Conservation (phyloP, 345 rosid species). For the Streptanthus diversifolius region DNA sequence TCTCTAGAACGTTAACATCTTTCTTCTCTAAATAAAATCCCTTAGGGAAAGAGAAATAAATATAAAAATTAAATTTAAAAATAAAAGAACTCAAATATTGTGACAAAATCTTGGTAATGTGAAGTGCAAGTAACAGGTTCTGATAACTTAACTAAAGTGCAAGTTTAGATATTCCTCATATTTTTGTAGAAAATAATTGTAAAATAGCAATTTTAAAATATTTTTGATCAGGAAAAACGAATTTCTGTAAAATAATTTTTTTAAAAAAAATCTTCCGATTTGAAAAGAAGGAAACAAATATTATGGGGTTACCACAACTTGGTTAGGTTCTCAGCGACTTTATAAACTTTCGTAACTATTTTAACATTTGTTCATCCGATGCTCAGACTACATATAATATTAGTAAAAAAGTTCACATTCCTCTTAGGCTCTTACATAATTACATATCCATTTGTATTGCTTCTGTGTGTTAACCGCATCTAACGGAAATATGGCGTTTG, state of each 20-base stretch:
- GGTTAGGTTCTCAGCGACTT: not conserved
- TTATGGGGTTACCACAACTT: not conserved
- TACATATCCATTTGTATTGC: not conserved
- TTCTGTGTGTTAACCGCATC: not conserved
- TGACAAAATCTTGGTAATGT: conserved; percentile 23
- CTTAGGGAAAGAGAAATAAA: conserved; percentile 12
- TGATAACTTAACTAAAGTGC: not conserved
- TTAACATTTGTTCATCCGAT: too few species aligned
- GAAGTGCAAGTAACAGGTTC: conserved; percentile 7
- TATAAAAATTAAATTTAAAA: not conserved
- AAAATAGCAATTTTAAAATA: not conserved
- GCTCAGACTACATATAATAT: too few species aligned
- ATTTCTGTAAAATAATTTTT: not conserved
- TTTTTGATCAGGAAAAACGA: not conserved
- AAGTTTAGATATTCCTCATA: not conserved
- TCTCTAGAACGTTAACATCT: conserved; percentile 24
- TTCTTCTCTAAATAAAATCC: conserved; percentile 19
- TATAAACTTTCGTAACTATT: not conserved
- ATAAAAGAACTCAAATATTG: conserved; percentile 14
- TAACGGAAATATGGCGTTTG: not conserved
- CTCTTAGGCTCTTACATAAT: not conserved
- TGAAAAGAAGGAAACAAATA: not conserved
- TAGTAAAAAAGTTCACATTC: too few species aligned
- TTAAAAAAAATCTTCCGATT: too few species aligned
- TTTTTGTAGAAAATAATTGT: not conserved